These are phyloP conservation scores for Plantago elongata DNA, from an alignment of 257 asterid genomes.

Conservation along the genomic window DNA sequence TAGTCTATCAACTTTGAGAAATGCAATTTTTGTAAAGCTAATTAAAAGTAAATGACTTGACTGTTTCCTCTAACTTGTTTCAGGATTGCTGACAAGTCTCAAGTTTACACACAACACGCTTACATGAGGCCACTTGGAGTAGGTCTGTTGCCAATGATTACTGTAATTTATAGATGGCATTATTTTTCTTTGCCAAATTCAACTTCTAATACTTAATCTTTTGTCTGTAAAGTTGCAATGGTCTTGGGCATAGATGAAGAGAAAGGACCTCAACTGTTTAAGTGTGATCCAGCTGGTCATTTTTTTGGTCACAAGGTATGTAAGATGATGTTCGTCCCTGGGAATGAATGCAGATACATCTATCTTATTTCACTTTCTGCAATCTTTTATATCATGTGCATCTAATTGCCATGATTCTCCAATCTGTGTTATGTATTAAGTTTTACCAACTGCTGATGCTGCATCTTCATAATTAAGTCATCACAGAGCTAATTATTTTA, in stretches of 20 bases:
- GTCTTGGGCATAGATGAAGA: slow-evolving; percentile 93
- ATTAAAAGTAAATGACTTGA: no score
- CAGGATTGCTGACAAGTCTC: slow-evolving; percentile 99
- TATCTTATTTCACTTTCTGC: neutral
- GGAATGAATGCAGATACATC: slow-evolving; percentile 6
- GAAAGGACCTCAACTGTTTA: slow-evolving; percentile 95
- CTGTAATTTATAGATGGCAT: neutral
- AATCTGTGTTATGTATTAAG: neutral
- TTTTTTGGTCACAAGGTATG: slow-evolving; percentile 96
- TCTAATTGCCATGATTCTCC: neutral
- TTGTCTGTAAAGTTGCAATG: slow-evolving; percentile 68
- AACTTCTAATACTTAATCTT: neutral
- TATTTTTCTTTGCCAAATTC: slow-evolving; percentile 4
- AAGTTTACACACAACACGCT: slow-evolving; percentile 98
- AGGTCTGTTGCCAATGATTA: slow-evolving; percentile 48
- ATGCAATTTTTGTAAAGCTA: no score
- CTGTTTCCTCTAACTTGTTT: slow-evolving; percentile 11
- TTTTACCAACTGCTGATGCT: no score
- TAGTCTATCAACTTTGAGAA: neutral
- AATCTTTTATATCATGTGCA: neutral
- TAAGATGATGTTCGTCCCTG: slow-evolving; percentile 1
- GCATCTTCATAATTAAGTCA: no score
- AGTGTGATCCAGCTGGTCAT: slow-evolving; percentile 99
- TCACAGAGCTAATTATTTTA: no score
- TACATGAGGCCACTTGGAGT: slow-evolving; percentile 99